A percentile compares a stretch with the other conserved stretches of the same genome.
These are phyloP conservation scores for Daldinia sp. DNA, from an alignment of 2,329 filamentous ascomycete species.

Conservation along the genomic window DNA sequence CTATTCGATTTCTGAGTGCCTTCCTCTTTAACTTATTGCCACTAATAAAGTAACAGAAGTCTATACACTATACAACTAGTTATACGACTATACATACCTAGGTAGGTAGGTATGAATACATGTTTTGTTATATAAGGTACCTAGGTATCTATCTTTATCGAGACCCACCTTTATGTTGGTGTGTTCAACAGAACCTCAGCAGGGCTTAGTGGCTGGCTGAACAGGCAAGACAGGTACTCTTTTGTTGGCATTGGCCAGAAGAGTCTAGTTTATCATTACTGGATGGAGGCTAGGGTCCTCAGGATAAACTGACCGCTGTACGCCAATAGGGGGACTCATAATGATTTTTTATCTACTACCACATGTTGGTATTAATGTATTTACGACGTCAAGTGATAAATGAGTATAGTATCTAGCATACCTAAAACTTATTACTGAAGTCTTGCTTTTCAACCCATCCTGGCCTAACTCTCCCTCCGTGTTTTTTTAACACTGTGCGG, in stretches of 20 bases:
- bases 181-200: slow-evolving; percentile 31
- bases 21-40: neutral
- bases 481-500: neutral
- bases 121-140: neutral
- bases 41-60: neutral
- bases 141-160: too few species aligned
- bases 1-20: neutral
- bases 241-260: slow-evolving; percentile 20
- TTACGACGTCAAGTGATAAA: slow-evolving; percentile 17
- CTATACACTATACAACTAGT: neutral
- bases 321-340: slow-evolving; percentile 25
- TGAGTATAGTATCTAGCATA: slow-evolving; percentile 18
- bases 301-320: slow-evolving; percentile 25
- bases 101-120: neutral
- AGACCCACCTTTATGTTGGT: slow-evolving; percentile 23
- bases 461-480: neutral
- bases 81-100: neutral
- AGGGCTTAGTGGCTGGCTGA: slow-evolving; percentile 29
- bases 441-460: slow-evolving; percentile 3
- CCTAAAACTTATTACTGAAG: slow-evolving; percentile 5
- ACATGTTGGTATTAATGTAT: slow-evolving; percentile 17
- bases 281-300: slow-evolving; percentile 20
- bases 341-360: slow-evolving; percentile 22
- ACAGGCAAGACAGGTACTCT: slow-evolving; percentile 4
- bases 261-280: slow-evolving; percentile 33